Percentiles rank a stretch among this genome's conserved stretches.
These are phyloP conservation scores for Hebeloma cylindrosporum DNA, from an alignment of 768 basidiomycete species.

Conservation along the genomic window DNA sequence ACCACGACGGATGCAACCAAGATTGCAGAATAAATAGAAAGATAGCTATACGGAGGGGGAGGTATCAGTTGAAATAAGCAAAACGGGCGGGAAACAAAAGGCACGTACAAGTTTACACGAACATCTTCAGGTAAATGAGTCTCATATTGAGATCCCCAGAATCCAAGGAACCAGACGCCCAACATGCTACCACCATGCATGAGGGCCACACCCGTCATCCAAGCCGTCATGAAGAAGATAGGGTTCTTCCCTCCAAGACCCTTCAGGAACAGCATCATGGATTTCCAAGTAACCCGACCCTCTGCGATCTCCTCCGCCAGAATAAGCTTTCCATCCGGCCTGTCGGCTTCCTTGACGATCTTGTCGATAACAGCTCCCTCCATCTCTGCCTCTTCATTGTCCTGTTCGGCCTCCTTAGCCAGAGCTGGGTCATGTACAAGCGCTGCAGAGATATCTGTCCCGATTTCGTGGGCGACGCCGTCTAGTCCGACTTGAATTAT, in stretches of 20 bases:
- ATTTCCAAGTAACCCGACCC: slow-evolving; percentile 27
- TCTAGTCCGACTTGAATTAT: slow-evolving; percentile 56
- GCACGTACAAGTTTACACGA: slow-evolving; percentile 35
- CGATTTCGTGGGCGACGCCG: slow-evolving; percentile 45
- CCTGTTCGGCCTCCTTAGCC: slow-evolving; percentile 29
- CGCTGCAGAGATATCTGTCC: slow-evolving; percentile 47
- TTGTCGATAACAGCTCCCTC: slow-evolving; percentile 31
- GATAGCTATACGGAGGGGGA: slow-evolving; percentile 44
- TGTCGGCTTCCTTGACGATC: slow-evolving; percentile 23
- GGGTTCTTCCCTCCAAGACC: slow-evolving; percentile 38
- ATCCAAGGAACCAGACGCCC: slow-evolving; percentile 46
- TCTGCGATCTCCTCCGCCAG: slow-evolving; percentile 62
- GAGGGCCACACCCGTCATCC: slow-evolving; percentile 28
- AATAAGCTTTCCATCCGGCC: slow-evolving; percentile 39
- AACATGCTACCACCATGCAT: slow-evolving; percentile 27
- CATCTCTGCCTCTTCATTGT: slow-evolving; percentile 18
- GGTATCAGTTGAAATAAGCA: background rate
- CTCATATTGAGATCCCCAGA: slow-evolving; percentile 49
- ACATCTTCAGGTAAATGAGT: slow-evolving; percentile 33
- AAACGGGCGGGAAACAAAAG: background rate
- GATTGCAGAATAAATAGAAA: slow-evolving; percentile 27
- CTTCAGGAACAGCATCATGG: slow-evolving; percentile 38
- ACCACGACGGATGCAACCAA: slow-evolving; percentile 16
- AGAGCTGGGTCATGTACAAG: slow-evolving; percentile 40
- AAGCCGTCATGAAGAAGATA: slow-evolving; percentile 32